Evolutionary conservation across 208 protist genomes (phyloP).

Genomic region (Trypanosoma conorhini): DNA sequence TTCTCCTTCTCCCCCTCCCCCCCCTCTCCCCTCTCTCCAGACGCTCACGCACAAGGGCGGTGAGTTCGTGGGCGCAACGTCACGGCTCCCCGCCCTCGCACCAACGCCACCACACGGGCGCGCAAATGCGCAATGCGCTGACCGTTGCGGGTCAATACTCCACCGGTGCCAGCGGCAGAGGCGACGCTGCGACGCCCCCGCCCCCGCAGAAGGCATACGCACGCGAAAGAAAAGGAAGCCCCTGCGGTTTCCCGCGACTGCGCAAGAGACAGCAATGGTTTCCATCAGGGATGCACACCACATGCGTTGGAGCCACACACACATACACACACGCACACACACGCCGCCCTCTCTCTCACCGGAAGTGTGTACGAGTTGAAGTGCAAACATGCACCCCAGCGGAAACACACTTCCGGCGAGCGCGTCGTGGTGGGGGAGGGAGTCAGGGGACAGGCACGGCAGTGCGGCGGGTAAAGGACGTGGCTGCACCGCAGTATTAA

Average conservation of each 20-base stretch:
- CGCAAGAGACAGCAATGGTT: background rate
- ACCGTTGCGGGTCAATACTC: background rate
- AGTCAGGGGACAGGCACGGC: background rate
- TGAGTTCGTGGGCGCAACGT: background rate
- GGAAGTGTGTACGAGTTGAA: background rate
- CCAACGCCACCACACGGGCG: background rate
- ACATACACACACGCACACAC: too few relatives aligned
- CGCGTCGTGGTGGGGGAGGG: too few relatives aligned
- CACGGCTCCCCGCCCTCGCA: background rate
- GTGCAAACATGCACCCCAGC: background rate
- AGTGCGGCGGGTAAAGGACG: background rate
- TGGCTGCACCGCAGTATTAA: background rate
- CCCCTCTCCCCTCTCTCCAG: too few relatives aligned
- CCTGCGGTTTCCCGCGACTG: background rate
- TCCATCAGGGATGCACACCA: background rate
- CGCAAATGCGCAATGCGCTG: background rate
- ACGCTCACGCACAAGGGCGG: too few relatives aligned
- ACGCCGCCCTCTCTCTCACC: too few relatives aligned
- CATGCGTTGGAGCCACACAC: background rate
- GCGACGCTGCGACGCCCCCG: background rate
- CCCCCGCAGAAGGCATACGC: background rate
- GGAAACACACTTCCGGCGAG: background rate
- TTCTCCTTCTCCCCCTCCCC: too few relatives aligned
- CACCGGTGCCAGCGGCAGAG: background rate
- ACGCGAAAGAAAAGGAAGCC: background rate